Conservation (phyloP, 1,284 basidiomycete species). For the Boletellus sp. region DNA sequence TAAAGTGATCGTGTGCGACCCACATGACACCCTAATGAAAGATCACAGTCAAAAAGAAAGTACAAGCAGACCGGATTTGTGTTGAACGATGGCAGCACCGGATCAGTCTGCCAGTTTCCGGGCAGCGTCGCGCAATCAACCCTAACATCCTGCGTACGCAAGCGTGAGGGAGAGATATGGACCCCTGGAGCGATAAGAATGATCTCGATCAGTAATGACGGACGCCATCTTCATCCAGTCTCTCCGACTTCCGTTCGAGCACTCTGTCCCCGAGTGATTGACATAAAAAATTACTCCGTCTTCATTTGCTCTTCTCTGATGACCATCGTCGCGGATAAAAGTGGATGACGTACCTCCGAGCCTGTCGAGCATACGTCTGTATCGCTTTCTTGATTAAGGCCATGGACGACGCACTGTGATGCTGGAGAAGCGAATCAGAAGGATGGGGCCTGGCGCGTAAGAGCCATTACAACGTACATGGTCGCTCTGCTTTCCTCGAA, state of each 20-base stretch:
- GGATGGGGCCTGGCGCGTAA: too few relatives aligned
- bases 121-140: too few relatives aligned
- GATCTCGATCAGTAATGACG: conserved; percentile 61
- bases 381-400: conserved; percentile 79
- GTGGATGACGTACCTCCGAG: conserved; percentile 77
- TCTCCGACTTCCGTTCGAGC: conserved; percentile 62
- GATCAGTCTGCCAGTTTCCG: too few relatives aligned
- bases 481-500: conserved; percentile 75
- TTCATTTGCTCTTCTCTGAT: conserved; percentile 57
- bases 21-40: too few relatives aligned
- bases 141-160: too few relatives aligned
- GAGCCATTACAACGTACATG: conserved; percentile 46
- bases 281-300: conserved; percentile 72
- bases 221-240: conserved; percentile 49
- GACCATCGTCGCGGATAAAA: conserved; percentile 74
- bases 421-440: conserved; percentile 28
- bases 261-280: conserved; percentile 61
- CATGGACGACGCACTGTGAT: conserved; percentile 61
- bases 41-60: too few relatives aligned
- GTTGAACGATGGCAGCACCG: too few relatives aligned
- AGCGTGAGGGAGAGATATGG: too few relatives aligned
- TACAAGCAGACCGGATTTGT: too few relatives aligned
- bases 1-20: too few relatives aligned
- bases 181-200: conserved; percentile 55
- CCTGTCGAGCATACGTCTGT: conserved; percentile 77